phyloP scores from a whole-genome alignment of 2,329 filamentous ascomycete species.

The Colletotrichum camelliae region DNA sequence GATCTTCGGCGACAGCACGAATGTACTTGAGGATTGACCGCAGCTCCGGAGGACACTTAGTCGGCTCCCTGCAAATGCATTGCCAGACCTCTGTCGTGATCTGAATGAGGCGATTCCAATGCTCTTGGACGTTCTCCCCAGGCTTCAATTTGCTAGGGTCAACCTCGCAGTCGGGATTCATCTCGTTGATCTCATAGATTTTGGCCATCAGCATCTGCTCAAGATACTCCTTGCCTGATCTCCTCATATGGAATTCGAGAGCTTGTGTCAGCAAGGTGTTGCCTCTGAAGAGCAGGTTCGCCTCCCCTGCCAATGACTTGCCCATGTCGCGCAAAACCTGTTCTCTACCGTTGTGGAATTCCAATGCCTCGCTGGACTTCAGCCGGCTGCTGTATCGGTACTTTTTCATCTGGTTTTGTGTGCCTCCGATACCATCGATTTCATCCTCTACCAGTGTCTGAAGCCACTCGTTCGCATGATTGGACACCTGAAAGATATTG shows the following conservation, averaged over 20 bases:
- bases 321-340: constrained; percentile 78
- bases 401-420: constrained; percentile 78
- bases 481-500: constrained; percentile 95
- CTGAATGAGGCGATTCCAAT: constrained; percentile 79
- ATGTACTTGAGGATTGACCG: constrained; percentile 90
- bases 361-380: constrained; percentile 72
- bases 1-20: constrained; percentile 88
- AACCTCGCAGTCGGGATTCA: constrained; percentile 92
- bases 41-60: constrained; percentile 79
- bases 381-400: constrained; percentile 74
- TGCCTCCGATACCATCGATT: constrained; percentile 84
- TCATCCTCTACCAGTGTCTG: constrained; percentile 95
- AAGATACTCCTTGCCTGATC: constrained; percentile 90
- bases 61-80: constrained; percentile 77
- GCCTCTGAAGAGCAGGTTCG: constrained; percentile 92
- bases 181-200: constrained; percentile 86
- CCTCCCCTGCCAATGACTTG: constrained; percentile 82
- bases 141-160: constrained; percentile 80
- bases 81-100: constrained; percentile 87
- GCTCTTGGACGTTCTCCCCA: constrained; percentile 76
- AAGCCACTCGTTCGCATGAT: constrained; percentile 85
- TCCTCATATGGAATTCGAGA: constrained; percentile 93
- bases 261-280: constrained; percentile 94
- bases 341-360: constrained; percentile 69
- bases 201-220: constrained; percentile 87